Percentiles rank a stretch among this genome's conserved stretches.
These are phyloP conservation scores for Daucus carota DNA, from an alignment of 129 eudicot species.

Conservation along the genomic window DNA sequence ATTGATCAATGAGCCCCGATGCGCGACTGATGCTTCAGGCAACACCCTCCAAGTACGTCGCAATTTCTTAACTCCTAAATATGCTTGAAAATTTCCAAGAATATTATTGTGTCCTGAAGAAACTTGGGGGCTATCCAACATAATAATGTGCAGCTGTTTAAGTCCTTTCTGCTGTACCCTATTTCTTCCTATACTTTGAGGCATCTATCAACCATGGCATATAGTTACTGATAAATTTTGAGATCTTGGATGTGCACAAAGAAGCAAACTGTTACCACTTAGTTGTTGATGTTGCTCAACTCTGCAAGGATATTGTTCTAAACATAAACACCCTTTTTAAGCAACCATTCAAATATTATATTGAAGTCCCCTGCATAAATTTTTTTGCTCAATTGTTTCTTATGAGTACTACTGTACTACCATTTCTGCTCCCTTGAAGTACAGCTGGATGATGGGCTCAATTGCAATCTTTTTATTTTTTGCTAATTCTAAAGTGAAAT, in stretches of 20 bases:
- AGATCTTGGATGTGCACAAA: not conserved
- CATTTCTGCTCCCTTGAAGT: no score
- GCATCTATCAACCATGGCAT: not conserved
- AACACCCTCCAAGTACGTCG: conserved; percentile 71
- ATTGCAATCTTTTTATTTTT: no score
- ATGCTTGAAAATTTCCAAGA: not conserved
- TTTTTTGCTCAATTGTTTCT: not conserved
- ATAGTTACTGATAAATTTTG: not conserved
- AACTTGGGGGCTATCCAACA: not conserved
- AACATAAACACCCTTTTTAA: not conserved
- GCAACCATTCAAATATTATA: not conserved
- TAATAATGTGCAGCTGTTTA: not conserved
- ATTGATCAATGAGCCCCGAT: conserved; percentile 89
- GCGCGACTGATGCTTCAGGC: conserved; percentile 82
- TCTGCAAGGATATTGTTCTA: not conserved
- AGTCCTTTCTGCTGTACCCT: not conserved
- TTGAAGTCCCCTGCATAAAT: not conserved
- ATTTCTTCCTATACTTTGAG: no score
- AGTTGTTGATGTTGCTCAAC: not conserved
- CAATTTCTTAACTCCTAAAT: not conserved
- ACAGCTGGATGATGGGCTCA: not conserved
- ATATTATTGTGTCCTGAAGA: not conserved
- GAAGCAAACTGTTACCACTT: not conserved
- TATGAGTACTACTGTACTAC: no score
- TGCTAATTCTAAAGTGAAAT: not conserved